Conservation (phyloP, 2,329 filamentous ascomycete species). For the Dendrostoma leiphaemia region DNA sequence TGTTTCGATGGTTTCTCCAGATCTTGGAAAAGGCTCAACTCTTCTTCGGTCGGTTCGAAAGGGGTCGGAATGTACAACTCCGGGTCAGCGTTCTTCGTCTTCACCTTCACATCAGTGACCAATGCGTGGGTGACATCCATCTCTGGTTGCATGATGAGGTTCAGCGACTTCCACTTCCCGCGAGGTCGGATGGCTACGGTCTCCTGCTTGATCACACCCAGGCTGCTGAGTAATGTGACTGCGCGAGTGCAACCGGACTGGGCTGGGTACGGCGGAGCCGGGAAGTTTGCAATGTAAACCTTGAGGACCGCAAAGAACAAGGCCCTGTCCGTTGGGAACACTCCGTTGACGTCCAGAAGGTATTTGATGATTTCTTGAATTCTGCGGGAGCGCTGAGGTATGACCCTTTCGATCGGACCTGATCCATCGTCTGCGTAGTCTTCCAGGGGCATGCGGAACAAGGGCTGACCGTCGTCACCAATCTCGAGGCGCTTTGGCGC, state of each 20-base stretch:
- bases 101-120: conserved; percentile 42
- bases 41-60: conserved; percentile 35
- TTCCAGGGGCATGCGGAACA: conserved; percentile 19
- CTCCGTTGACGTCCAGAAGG: conserved; percentile 37
- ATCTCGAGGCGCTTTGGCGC: neutral
- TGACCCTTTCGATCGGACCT: conserved; percentile 8
- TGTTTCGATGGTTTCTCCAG: conserved; percentile 25
- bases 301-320: conserved; percentile 47
- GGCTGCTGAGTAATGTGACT: conserved; percentile 32
- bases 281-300: conserved; percentile 43
- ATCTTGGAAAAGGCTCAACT: conserved; percentile 30
- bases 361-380: conserved; percentile 39
- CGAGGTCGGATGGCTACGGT: conserved; percentile 15
- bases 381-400: conserved; percentile 26
- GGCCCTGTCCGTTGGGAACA: conserved; percentile 49
- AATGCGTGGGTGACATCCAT: conserved; percentile 41
- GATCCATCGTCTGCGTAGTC: conserved; percentile 17
- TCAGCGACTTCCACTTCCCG: conserved; percentile 14
- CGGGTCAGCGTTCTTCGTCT: conserved; percentile 46
- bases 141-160: conserved; percentile 39
- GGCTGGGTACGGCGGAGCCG: conserved; percentile 31
- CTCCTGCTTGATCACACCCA: conserved; percentile 8
- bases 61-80: conserved; percentile 39
- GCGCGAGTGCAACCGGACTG: conserved; percentile 6
- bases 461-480: neutral